Evolutionary conservation across 2,329 filamentous ascomycete species (phyloP), one percentile per base, ranked within the genome.

Genomic region (Ambrosiella cleistominuta): DNA sequence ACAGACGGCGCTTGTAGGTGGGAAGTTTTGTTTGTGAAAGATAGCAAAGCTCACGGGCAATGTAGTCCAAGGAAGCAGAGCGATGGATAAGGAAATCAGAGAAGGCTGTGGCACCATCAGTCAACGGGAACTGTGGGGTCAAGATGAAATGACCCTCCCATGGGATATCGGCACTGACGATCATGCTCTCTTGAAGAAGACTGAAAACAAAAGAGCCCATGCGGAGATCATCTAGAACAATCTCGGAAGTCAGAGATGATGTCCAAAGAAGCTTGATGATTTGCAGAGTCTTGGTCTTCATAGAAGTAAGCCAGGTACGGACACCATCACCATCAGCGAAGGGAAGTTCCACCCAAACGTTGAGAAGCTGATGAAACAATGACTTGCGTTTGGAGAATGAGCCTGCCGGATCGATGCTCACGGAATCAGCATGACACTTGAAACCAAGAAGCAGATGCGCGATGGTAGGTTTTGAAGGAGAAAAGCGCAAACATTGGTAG

Each of bases 391-490:
- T 74, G 11, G 82, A 79, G 68, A 95, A 94, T 1, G 85, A 70
- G 53, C 88, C 79, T 36, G 82, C 78, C 1, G 81, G 71, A 55
- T 85, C 77, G 38, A 93, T 72, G 27, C 81, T 81, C 1, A 97
- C 73, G 8, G 78, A 77, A 62, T 82, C 83, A 40, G 84, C 79
- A 49, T 82, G 80, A 65, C 88, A 94, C 58, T 79, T 79, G 68
- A 98, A 96, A 0, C 93, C 93, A 4, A 98, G 80, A 1, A 98
- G 74, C 51, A 95, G 76, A 68, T 98, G 94, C 0, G 91, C 93
- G 63, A 98, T 83, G 1, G 85, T 94, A 3, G 93, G 90, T 64
- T 83, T 80, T 64, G 85, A 79, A 1, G 86, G 83, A 35, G 83
- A 85, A 39, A 85, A 81, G 57, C 79, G 77, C 2, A 98, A 75